Base-by-base conservation (phyloP, 371 early-diverging fungal species). In the Chytridiales sp. region DNA sequence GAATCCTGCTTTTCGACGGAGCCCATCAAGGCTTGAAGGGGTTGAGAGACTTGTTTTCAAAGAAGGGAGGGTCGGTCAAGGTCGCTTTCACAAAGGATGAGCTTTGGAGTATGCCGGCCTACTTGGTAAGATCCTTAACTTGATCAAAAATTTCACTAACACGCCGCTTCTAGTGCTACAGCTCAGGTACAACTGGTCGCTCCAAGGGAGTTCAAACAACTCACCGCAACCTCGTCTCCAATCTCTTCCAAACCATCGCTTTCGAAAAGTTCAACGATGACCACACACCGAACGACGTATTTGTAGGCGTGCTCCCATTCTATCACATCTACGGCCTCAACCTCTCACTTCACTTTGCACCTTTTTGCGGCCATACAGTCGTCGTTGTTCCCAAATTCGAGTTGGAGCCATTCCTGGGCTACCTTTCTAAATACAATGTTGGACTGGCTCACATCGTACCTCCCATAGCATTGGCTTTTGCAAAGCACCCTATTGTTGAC, bases 131-230 rank as follows among this genome's bases (percentile, higher is more conserved):
- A n/a, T n/a, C n/a, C n/a, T n/a, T n/a, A n/a, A n/a, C n/a, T n/a
- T n/a, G n/a, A n/a, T n/a, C n/a, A n/a, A n/a, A n/a, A n/a, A n/a
- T n/a, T n/a, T n/a, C n/a, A n/a, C n/a, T n/a, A n/a, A n/a, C n/a
- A n/a, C n/a, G n/a, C n/a, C n/a, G n/a, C n/a, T n/a, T n/a, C n/a
- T n/a, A n/a, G 39, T 91, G 91, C 70, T 95, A 88, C 75, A 90
- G 91, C 13, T 87, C 88, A 36, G 95, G 95, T 29, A 95, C 94
- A 5, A 92, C 94, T 0, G 93, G 92, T 66, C 57, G 63, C 22
- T 53, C 64, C 44, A 76, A 94, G 72, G 93, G 88, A 3, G 93
- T 92, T 1, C 78, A 85, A 75, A 80, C 89, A 4, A 87, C 91
- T 0, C 93, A 94, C 64, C 60, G 67, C 54, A 95, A 94, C 63